Base-by-base conservation (phyloP, 1,284 basidiomycete species). In the Schizophyllum commune region DNA sequence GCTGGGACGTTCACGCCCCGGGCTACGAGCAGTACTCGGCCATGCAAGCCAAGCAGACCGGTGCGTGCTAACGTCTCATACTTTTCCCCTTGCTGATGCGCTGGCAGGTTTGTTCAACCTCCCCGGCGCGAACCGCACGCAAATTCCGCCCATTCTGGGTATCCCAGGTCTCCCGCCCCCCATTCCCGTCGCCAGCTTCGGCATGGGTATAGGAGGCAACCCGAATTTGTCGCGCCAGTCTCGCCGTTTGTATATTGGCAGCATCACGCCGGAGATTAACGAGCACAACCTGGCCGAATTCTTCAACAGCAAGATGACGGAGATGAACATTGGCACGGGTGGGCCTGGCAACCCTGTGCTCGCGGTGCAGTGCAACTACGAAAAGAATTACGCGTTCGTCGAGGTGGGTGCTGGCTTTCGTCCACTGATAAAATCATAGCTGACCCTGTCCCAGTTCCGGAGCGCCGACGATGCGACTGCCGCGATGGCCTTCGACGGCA, bases 301-400 rank as follows among this genome's bases (percentile, higher is more conserved):
- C 79, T 97, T 98, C 85, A 98, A 98, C 71, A 79, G 82, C 61
- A 93, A 96, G 77, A 98, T 99, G 95, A 84, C 83, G 56, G 94
- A 98, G 74, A 91, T 93, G 82, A 84, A 84, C 62, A 86, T 95
- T 63, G 89, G 89, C 20, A 88, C 88, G n/a, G 86, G 87, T 22
- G 83, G 81, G n/a, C 83, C 88, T 15, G 94, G 92, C 39, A 94
- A 96, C 65, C 92, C 96, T 11, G 93, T 98, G 51, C 82, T 96
- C 22, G 88, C 89, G 9, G 94, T 96, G 1, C 93, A 97, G 70
- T 91, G 97, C 77, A 98, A 98, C 72, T 92, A 94, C 68, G 97
- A 98, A 74, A 98, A 98, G 81, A 94, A 93, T 67, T 98, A 97
- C 70, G 97, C 96, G 0, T 98, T 97, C 71, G 89, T 97, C 60